Evolutionary conservation across 306 rosid genomes (phyloP).

Genomic region (Biancaea sappan): DNA sequence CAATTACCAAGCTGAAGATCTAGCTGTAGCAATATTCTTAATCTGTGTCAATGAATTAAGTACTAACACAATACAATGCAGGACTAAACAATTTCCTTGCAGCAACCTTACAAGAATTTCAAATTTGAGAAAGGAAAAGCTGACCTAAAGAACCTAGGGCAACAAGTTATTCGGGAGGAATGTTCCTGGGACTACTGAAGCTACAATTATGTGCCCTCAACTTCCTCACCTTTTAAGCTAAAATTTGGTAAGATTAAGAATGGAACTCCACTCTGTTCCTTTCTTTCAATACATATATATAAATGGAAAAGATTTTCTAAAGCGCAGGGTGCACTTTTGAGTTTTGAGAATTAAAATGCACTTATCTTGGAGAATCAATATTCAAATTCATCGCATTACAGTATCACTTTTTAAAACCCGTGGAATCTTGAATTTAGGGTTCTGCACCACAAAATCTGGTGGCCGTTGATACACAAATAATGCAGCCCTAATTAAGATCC

Average conservation of each 20-base stretch:
- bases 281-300: conserved; percentile 31
- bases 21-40: not conserved
- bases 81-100: conserved; percentile 4
- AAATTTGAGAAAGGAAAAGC: conserved; percentile 5
- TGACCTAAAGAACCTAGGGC: not conserved
- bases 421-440: conserved; percentile 75
- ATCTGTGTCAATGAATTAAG: no score
- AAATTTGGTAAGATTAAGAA: not conserved
- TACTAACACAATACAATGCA: not conserved
- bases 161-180: not conserved
- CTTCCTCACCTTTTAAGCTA: no score
- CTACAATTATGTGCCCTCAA: no score
- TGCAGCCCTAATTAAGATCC: conserved; percentile 91
- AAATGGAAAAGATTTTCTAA: not conserved
- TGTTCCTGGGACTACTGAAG: conserved; percentile 5
- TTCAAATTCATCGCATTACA: conserved; percentile 47
- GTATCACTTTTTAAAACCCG: conserved; percentile 44
- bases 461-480: conserved; percentile 71
- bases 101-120: not conserved
- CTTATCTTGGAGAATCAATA: not conserved
- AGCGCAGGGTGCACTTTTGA: not conserved
- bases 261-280: conserved; percentile 16
- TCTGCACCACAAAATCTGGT: conserved; percentile 86
- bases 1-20: not conserved
- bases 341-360: not conserved